A percentile compares a stretch with the other conserved stretches of the same genome.
phyloP scores from a whole-genome alignment of 495 filamentous ascomycete genomes.

The Aspergillus kassunensis region DNA sequence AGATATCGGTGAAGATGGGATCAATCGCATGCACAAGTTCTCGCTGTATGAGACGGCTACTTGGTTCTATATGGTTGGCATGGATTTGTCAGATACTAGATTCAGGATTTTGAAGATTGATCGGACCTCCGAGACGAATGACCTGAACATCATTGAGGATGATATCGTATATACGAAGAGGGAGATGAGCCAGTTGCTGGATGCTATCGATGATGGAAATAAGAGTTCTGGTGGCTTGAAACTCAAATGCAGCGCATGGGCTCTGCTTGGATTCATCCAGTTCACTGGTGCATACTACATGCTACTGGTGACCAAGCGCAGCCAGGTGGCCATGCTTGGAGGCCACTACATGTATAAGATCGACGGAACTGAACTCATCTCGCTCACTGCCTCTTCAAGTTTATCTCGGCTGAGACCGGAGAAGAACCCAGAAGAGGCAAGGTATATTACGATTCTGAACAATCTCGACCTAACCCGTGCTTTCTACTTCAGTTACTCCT shows the following conservation, averaged over 20 bases:
- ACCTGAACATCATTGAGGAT: slow-evolving; percentile 84
- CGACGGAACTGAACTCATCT: slow-evolving; percentile 90
- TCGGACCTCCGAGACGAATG: slow-evolving; percentile 74
- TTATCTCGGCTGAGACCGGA: slow-evolving; percentile 68
- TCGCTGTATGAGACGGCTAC: slow-evolving; percentile 91
- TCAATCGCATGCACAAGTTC: slow-evolving; percentile 91
- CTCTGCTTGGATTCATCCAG: slow-evolving; percentile 87
- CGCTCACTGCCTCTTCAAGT: slow-evolving; percentile 60
- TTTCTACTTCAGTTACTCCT: slow-evolving; percentile 98
- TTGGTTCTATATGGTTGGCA: slow-evolving; percentile 90
- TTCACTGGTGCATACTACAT: slow-evolving; percentile 98
- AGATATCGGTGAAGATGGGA: slow-evolving; percentile 62
- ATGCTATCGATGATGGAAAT: slow-evolving; percentile 95
- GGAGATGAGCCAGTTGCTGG: slow-evolving; percentile 88
- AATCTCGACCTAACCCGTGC: slow-evolving; percentile 85
- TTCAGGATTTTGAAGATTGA: slow-evolving; percentile 95
- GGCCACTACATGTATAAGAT: slow-evolving; percentile 95
- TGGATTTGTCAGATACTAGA: slow-evolving; percentile 78
- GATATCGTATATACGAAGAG: slow-evolving; percentile 89
- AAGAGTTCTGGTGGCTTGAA: slow-evolving; percentile 87
- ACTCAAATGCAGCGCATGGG: slow-evolving; percentile 87
- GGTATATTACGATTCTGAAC: slow-evolving; percentile 83
- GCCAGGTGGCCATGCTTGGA: slow-evolving; percentile 91
- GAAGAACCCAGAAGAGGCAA: slow-evolving; percentile 80
- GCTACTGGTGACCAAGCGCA: slow-evolving; percentile 92